Evolutionary conservation across 306 rosid genomes (phyloP), one percentile per base, ranked within the genome.

Genomic region (Lathyrus tuberosus): DNA sequence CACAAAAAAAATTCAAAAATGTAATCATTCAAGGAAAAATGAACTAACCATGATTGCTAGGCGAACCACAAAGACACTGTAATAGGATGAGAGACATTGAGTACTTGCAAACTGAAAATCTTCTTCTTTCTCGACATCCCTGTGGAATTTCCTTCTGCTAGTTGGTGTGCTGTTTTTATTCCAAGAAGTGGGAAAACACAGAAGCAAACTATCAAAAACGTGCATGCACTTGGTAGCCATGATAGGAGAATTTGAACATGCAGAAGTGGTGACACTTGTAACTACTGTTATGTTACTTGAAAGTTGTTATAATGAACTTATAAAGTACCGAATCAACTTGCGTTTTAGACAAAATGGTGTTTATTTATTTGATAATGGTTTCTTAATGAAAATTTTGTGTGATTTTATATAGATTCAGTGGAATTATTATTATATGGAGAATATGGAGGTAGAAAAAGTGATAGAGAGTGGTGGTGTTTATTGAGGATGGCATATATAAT

Each of bases 51-150:
- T 92, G 75, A 92, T 92, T 15, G 98, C 98, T 0, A 92, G 88
- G 62, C 98, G 98, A 78, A 95, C 98, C 15, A 89, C 98, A 62
- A 92, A 92, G 76, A 92, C 98, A 61, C 98, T 92, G 81, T 92
- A 92, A 59, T 89, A 92, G 4, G 96, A 87, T 13, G 98, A 92
- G 67, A 92, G 92, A 40, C 98, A 92, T n/a, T 79, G 83, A 68
- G 92, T 70, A 65, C 17, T 86, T 3, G 85, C 80, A 77, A 83
- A 83, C 54, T 83, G 96, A 42, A 92, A 85, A 60, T 92, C 96
- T 72, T 89, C 92, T 46, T 89, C 92, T 46, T 86, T 83, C 63
- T 92, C 98, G 37, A 92, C 96, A 78, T 92, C 98, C 65, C 87
- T 88, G 42, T 84, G 96, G 56, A 82, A 85, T 33, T 83, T 76